phyloP scores from a whole-genome alignment of 1,284 basidiomycete genomes.

The Leccinum pseudoinsigne region DNA sequence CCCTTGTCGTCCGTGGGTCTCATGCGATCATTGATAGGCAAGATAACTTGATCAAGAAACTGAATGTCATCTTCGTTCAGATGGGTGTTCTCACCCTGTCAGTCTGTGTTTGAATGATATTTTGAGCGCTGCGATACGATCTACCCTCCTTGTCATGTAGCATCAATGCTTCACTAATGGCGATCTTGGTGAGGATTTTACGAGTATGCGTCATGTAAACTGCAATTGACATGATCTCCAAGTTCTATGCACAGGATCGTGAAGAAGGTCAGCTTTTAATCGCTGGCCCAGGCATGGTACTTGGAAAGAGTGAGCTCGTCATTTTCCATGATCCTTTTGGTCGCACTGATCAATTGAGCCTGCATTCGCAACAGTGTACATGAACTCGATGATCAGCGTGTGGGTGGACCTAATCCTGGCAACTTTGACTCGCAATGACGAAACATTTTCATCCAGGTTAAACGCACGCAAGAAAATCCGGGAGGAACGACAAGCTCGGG shows the following conservation, averaged over 20 bases:
- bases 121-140: background rate
- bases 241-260: slow-evolving; percentile 17
- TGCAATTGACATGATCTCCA: background rate
- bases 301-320: slow-evolving; percentile 18
- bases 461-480: slow-evolving; percentile 18
- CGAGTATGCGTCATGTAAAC: background rate
- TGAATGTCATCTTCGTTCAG: slow-evolving; percentile 24
- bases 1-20: background rate
- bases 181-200: slow-evolving; percentile 12
- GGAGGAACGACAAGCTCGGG: slow-evolving; percentile 9
- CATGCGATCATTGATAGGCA: background rate
- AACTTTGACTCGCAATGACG: slow-evolving; percentile 1
- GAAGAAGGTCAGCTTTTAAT: slow-evolving; percentile 2
- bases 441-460: slow-evolving; percentile 6
- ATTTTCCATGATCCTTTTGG: background rate
- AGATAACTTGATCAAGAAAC: slow-evolving; percentile 13
- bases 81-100: slow-evolving; percentile 29
- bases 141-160: slow-evolving; percentile 7
- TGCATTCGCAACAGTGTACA: slow-evolving; percentile 12
- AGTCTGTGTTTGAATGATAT: background rate
- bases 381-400: too few relatives aligned
- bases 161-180: slow-evolving; percentile 14
- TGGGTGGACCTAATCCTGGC: slow-evolving; percentile 5
- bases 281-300: slow-evolving; percentile 11
- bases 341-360: background rate